Evolutionary conservation across 495 filamentous ascomycete species (phyloP), one percentile per base, ranked within the genome.

Genomic region (Aspergillus heteromorphus): DNA sequence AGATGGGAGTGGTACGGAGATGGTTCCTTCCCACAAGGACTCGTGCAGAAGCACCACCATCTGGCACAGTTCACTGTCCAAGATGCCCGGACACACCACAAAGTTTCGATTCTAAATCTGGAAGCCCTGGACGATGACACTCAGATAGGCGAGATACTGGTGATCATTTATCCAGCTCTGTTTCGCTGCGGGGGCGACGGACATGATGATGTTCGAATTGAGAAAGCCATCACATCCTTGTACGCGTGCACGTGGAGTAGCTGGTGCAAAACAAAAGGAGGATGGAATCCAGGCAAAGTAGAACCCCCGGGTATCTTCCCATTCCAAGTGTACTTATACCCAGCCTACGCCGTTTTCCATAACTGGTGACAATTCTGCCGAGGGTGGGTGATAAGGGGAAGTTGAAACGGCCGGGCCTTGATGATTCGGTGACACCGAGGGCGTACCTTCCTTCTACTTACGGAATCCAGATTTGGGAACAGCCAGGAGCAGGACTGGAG

Each of bases 31-130:
- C 23, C 51, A 5, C 14, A 20, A 5, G 5, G 20, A 20, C 6
- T 38, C 2, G 29, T 54, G 7, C 21, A 11, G 2, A 56, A 56
- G 21, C 2, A 21, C 31, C 10, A 56, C 31, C 10, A 56, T n/a
- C 29, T 56, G 23, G 16, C 45, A 7, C 0, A 16, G n/a, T 42
- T 50, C 23, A 45, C 18, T 16, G 19, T 49, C 1, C 18, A 50
- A 16, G 34, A 56, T 34, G 45, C 21, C 10, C 7, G n/a, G 3
- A 50, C 53, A 7, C 53, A 56, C 36, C 0, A 56, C 6, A 49
- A 17, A 11, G 14, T 47, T 16, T 40, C 9, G 18, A 27, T 36
- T 25, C 11, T 13, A 38, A 38, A 38, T n/a, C 34, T 38, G 0
- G 13, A 38, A 4, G 13, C 2, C 5, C 34, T 38, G 10, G 3